These are phyloP conservation scores for Phytophthora sp. DNA, from an alignment of 352 stramenopile genomes.

Conservation along the genomic window DNA sequence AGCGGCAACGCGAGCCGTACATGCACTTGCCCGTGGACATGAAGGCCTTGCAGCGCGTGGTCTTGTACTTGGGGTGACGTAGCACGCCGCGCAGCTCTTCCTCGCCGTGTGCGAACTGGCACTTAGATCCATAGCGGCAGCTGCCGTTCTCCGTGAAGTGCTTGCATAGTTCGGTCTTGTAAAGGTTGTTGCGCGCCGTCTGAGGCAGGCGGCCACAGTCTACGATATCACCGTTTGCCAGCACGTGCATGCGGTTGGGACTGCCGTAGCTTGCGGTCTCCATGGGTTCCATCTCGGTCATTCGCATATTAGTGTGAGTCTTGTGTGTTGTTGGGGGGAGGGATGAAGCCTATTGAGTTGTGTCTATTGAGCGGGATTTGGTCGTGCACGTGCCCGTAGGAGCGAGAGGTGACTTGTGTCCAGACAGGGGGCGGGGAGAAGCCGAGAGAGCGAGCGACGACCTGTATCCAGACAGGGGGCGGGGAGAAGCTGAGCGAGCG, in stretches of 20 bases:
- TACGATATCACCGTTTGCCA: slow-evolving; percentile 87
- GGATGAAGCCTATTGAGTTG: slow-evolving; percentile 24
- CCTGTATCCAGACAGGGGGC: slow-evolving; percentile 10
- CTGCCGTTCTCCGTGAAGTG: slow-evolving; percentile 88
- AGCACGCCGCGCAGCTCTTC: slow-evolving; percentile 87
- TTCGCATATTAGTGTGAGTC: slow-evolving; percentile 23
- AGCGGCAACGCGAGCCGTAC: slow-evolving; percentile 89
- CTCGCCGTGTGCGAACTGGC: slow-evolving; percentile 89
- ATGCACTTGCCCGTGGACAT: slow-evolving; percentile 85
- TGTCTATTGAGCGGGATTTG: slow-evolving; percentile 17
- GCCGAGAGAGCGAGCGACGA: slow-evolving; percentile 24
- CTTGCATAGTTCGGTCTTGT: slow-evolving; percentile 94
- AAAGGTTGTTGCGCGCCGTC: slow-evolving; percentile 87
- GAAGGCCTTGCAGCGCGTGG: slow-evolving; percentile 90
- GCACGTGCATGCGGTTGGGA: slow-evolving; percentile 72
- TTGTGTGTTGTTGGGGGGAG: too few species aligned
- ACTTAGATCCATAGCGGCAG: slow-evolving; percentile 89
- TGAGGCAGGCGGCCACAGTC: slow-evolving; percentile 79
- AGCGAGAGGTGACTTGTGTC: too few species aligned
- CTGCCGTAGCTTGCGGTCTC: slow-evolving; percentile 50
- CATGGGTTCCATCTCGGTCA: slow-evolving; percentile 41
- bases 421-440: neutral
- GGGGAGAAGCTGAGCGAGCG: too few species aligned
- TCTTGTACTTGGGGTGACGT: slow-evolving; percentile 93
- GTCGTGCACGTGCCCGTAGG: slow-evolving; percentile 11